These are phyloP conservation scores for Ocimum tenuiflorum DNA, from an alignment of 257 asterid genomes.

Conservation along the genomic window DNA sequence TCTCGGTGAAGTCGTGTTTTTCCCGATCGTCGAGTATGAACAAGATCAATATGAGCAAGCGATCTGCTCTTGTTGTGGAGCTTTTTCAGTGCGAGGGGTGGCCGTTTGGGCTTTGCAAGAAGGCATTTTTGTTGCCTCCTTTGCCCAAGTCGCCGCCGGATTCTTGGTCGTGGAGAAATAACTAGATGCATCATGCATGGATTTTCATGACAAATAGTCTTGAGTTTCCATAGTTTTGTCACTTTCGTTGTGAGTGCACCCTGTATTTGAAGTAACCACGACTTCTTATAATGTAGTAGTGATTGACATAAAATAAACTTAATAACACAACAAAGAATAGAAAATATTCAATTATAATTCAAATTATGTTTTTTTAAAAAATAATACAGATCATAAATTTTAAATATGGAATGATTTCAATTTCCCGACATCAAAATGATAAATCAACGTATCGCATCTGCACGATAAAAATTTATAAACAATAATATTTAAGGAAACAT, in stretches of 20 bases:
- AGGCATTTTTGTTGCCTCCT: conserved; percentile 65
- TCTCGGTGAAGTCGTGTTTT: conserved; percentile 48
- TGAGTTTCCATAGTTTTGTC: not conserved
- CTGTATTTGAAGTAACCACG: not conserved
- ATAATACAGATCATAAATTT: no score
- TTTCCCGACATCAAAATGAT: no score
- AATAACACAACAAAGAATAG: not conserved
- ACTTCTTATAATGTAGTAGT: not conserved
- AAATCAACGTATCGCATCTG: no score
- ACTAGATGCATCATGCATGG: conserved; percentile 19
- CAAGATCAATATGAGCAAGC: conserved; percentile 35
- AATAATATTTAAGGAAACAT: no score
- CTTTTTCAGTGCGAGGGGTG: conserved; percentile 57
- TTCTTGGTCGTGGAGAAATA: conserved; percentile 76
- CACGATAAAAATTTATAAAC: no score
- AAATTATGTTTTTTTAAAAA: no score
- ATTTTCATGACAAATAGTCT: not conserved
- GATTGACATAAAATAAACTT: not conserved
- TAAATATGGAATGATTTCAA: no score
- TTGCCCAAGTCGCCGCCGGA: conserved; percentile 74
- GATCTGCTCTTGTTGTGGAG: conserved; percentile 36
- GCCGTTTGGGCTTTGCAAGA: conserved; percentile 80
- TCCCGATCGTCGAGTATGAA: conserved; percentile 63
- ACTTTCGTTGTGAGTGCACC: not conserved
- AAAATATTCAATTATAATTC: no score